phyloP scores from a whole-genome alignment of 371 early-diverging fungal genomes.

The Actinomortierella ambigua region DNA sequence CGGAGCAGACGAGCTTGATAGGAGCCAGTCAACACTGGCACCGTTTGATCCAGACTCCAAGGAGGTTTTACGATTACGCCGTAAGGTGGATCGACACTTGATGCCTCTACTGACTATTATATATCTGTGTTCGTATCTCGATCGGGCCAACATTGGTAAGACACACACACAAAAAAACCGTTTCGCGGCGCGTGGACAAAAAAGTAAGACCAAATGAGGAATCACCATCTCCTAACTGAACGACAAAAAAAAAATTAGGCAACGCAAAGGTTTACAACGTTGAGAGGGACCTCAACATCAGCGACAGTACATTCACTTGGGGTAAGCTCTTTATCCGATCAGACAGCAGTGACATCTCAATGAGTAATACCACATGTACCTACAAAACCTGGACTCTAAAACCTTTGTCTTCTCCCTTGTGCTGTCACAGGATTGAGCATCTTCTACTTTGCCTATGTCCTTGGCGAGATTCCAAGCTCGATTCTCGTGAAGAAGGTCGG shows the following conservation, averaged over 20 bases:
- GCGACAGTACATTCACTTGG: slow-evolving; percentile 46
- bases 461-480: slow-evolving; percentile 76
- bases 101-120: slow-evolving; percentile 55
- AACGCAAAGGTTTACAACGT: slow-evolving; percentile 49
- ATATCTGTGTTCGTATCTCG: slow-evolving; percentile 60
- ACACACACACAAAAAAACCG: too few relatives aligned
- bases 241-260: too few relatives aligned
- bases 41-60: slow-evolving; percentile 15
- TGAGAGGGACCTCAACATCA: slow-evolving; percentile 46
- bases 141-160: slow-evolving; percentile 66
- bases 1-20: slow-evolving; percentile 5
- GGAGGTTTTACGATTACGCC: slow-evolving; percentile 33
- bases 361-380: too few relatives aligned
- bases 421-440: not conserved
- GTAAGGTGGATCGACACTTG: slow-evolving; percentile 52
- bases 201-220: too few relatives aligned
- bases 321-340: too few relatives aligned
- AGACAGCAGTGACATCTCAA: too few relatives aligned
- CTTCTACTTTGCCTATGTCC: slow-evolving; percentile 41
- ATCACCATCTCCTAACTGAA: too few relatives aligned
- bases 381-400: too few relatives aligned
- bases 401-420: too few relatives aligned
- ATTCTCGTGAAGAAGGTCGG: slow-evolving; percentile 69
- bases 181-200: too few relatives aligned
- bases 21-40: too few relatives aligned